phyloP scores from a whole-genome alignment of 2,329 filamentous ascomycete species.

The Dactylellina sp. region DNA sequence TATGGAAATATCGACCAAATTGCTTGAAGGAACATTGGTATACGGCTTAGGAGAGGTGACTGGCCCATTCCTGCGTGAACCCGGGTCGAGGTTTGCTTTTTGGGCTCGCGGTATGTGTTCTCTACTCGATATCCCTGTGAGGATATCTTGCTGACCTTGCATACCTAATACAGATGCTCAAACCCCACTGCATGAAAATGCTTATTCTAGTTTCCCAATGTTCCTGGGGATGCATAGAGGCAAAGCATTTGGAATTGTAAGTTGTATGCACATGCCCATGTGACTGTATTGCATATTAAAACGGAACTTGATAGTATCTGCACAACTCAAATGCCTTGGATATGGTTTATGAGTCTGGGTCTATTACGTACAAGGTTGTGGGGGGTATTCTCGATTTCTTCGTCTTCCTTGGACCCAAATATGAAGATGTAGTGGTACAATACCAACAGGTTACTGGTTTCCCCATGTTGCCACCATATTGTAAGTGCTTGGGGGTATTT shows the following conservation, averaged over 20 bases:
- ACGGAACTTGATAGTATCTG: slow-evolving; percentile 33
- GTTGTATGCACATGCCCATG: slow-evolving; percentile 1
- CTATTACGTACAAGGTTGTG: slow-evolving; percentile 51
- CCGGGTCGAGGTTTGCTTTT: slow-evolving; percentile 48
- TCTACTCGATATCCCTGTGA: background rate
- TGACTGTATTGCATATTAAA: too few relatives aligned
- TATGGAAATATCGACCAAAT: slow-evolving; percentile 37
- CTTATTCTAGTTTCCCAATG: slow-evolving; percentile 51
- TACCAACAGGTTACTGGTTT: slow-evolving; percentile 45
- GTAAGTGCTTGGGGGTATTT: too few relatives aligned
- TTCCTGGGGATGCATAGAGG: slow-evolving; percentile 37
- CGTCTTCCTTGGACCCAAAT: slow-evolving; percentile 37
- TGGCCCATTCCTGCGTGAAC: slow-evolving; percentile 44
- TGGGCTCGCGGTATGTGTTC: slow-evolving; percentile 45
- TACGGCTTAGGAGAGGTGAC: slow-evolving; percentile 47
- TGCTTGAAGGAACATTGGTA: slow-evolving; percentile 35
- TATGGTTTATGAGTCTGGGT: slow-evolving; percentile 34
- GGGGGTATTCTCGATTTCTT: slow-evolving; percentile 54
- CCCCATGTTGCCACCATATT: slow-evolving; percentile 45
- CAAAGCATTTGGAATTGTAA: slow-evolving; percentile 50
- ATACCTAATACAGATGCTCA: slow-evolving; percentile 28
- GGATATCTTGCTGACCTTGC: background rate
- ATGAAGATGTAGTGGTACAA: slow-evolving; percentile 43
- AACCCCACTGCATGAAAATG: slow-evolving; percentile 49
- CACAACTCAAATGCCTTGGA: slow-evolving; percentile 54